Evolutionary conservation across 2,329 filamentous ascomycete genomes (phyloP).

Genomic region (Verticillium nonalfalfae): DNA sequence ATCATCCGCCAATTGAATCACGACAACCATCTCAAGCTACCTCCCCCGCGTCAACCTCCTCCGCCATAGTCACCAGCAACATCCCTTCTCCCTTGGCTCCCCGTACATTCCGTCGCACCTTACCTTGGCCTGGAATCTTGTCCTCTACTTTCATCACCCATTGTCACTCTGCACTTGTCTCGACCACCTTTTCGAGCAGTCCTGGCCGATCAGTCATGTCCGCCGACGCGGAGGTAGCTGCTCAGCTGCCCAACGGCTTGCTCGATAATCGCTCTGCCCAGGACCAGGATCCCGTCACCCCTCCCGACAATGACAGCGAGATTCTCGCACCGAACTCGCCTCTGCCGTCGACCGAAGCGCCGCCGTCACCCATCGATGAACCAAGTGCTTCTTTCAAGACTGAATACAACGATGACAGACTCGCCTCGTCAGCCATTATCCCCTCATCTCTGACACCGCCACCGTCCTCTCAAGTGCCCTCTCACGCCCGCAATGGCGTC

Average conservation of each 20-base stretch:
- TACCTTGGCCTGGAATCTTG: neutral
- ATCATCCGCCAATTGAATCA: neutral
- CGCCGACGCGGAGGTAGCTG: conserved; percentile 25
- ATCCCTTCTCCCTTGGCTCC: neutral
- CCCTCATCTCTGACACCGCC: conserved; percentile 54
- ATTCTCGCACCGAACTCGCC: conserved; percentile 27
- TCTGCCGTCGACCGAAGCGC: conserved; percentile 51
- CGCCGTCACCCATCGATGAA: conserved; percentile 43
- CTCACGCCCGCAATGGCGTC: conserved; percentile 18
- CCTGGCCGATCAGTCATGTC: conserved; percentile 20
- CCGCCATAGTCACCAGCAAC: neutral
- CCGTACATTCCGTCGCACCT: neutral
- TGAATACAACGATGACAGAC: conserved; percentile 40
- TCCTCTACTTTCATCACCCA: neutral
- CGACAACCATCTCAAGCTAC: neutral
- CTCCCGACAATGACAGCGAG: conserved; percentile 19
- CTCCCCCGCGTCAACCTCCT: neutral
- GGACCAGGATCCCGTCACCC: conserved; percentile 21
- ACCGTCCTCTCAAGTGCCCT: conserved; percentile 44
- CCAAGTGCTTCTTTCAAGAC: conserved; percentile 41
- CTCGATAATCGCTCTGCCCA: conserved; percentile 10
- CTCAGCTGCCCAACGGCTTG: conserved; percentile 22
- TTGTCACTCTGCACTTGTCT: neutral
- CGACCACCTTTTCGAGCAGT: neutral
- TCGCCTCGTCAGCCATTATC: conserved; percentile 36